These are phyloP conservation scores for Yarrowia porcina DNA, from an alignment of 805 yeast genomes.

Conservation along the genomic window DNA sequence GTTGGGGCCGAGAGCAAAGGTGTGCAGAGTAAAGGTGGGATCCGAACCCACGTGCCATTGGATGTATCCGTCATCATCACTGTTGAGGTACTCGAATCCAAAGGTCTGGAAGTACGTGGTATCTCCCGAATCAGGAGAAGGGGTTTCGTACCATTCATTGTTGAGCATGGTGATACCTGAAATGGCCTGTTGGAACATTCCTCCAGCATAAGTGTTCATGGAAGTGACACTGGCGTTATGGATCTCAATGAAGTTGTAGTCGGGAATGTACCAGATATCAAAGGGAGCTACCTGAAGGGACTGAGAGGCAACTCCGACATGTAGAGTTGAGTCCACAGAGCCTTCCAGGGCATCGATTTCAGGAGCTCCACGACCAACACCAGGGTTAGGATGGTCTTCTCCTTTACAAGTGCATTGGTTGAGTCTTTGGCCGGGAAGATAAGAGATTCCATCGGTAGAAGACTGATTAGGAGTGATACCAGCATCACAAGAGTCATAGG, in stretches of 20 bases:
- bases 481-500: conserved; percentile 83
- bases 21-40: conserved; percentile 71
- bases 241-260: conserved; percentile 73
- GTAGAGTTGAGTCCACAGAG: conserved; percentile 48
- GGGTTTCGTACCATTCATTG: conserved; percentile 72
- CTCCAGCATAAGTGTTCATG: conserved; percentile 88
- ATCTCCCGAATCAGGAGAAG: conserved; percentile 27
- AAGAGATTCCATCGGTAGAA: conserved; percentile 82
- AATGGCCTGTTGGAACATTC: conserved; percentile 90
- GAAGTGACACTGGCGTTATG: conserved; percentile 64
- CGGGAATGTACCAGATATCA: conserved; percentile 93
- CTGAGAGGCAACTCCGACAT: conserved; percentile 75
- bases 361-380: conserved; percentile 91
- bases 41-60: conserved; percentile 82
- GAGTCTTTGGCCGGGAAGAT: conserved; percentile 79
- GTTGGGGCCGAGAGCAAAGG: conserved; percentile 78
- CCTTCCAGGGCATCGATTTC: conserved; percentile 93
- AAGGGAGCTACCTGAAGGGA: conserved; percentile 90
- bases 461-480: conserved; percentile 97
- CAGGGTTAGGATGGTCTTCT: conserved; percentile 83
- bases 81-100: conserved; percentile 76
- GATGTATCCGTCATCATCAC: conserved; percentile 66
- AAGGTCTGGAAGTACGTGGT: conserved; percentile 60
- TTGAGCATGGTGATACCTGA: conserved; percentile 80
- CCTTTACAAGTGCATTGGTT: conserved; percentile 75